These are phyloP conservation scores for Dioscorea cayenensis DNA, from an alignment of 116 monocot species.

Conservation along the genomic window DNA sequence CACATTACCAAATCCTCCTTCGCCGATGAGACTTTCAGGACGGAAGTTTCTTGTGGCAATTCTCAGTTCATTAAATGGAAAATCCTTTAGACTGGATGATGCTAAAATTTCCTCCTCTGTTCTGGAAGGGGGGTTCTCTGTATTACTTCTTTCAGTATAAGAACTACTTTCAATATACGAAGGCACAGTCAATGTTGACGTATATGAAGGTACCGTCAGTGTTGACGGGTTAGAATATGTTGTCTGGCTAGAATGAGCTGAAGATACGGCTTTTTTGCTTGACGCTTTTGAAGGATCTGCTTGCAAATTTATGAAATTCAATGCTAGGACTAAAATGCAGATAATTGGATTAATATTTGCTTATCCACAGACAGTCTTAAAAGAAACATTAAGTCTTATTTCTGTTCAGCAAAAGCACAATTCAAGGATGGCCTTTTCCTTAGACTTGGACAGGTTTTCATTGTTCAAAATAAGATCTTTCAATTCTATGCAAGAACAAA, in stretches of 20 bases:
- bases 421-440: no score
- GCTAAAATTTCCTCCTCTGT: slow-evolving; percentile 76
- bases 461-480: no score
- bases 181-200: slow-evolving; percentile 4
- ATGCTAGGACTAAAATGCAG: no score
- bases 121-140: slow-evolving; percentile 33
- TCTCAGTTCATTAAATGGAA: slow-evolving; percentile 62
- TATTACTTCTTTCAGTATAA: slow-evolving; percentile 6
- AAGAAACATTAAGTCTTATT: no score
- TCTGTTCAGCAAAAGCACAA: no score
- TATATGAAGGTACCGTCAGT: slow-evolving; percentile 6
- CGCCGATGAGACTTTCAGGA: slow-evolving; percentile 71
- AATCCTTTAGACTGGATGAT: slow-evolving; percentile 44
- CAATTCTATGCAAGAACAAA: no score
- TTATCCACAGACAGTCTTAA: no score
- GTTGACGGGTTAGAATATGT: slow-evolving; percentile 35
- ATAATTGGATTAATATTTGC: no score
- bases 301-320: neutral
- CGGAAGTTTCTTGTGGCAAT: slow-evolving; percentile 76
- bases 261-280: slow-evolving; percentile 38
- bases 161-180: slow-evolving; percentile 22
- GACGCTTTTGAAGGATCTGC: slow-evolving; percentile 34
- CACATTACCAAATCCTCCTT: slow-evolving; percentile 95
- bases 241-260: slow-evolving; percentile 34
- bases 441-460: no score